These are phyloP conservation scores for Luffa acutangula DNA, from an alignment of 306 rosid species.

Conservation along the genomic window DNA sequence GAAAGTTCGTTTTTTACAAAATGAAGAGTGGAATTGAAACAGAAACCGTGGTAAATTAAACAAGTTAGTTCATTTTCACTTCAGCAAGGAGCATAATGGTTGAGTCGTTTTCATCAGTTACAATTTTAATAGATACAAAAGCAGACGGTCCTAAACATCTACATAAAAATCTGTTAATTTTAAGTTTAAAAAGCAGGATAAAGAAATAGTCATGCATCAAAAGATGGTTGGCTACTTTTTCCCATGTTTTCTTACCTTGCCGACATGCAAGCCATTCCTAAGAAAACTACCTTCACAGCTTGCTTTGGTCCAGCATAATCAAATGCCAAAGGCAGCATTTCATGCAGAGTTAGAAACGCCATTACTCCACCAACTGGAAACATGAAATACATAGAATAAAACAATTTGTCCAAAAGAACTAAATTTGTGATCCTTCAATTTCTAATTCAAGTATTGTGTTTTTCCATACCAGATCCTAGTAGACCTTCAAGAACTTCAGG, in stretches of 20 bases:
- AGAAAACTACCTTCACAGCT: slow-evolving; percentile 81
- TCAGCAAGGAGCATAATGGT: background rate
- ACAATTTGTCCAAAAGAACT: background rate
- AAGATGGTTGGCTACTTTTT: background rate
- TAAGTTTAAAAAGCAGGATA: background rate
- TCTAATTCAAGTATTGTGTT: background rate
- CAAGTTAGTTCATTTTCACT: background rate
- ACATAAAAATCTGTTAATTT: background rate
- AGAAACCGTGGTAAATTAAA: background rate
- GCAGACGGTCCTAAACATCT: background rate
- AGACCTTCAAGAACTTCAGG: slow-evolving; percentile 93
- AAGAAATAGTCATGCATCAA: background rate
- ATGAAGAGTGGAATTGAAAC: background rate
- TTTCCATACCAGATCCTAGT: slow-evolving; percentile 76
- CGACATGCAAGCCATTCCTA: slow-evolving; percentile 98
- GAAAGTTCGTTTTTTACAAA: too few relatives aligned
- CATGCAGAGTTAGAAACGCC: slow-evolving; percentile 93
- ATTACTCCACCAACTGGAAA: slow-evolving; percentile 84
- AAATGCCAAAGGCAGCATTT: slow-evolving; percentile 92
- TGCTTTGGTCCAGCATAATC: slow-evolving; percentile 93
- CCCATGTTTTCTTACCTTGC: slow-evolving; percentile 47
- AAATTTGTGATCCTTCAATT: background rate
- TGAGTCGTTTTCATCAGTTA: background rate
- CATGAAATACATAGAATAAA: background rate
- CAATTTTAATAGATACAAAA: background rate